These are phyloP conservation scores for Vitis rotundifolia DNA, from an alignment of 164 flowering plant species.

Conservation along the genomic window DNA sequence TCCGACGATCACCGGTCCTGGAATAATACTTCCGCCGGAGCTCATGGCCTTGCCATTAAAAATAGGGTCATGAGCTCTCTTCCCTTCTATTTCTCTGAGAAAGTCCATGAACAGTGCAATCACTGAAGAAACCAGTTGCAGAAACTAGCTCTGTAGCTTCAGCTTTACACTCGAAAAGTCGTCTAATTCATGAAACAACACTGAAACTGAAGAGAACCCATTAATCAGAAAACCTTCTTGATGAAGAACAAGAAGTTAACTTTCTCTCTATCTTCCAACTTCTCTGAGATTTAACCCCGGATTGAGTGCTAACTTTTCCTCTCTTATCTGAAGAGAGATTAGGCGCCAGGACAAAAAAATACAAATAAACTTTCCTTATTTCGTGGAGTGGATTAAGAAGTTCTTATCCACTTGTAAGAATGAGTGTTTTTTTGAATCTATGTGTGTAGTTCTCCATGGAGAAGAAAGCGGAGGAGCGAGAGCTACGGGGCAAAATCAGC, in stretches of 20 bases:
- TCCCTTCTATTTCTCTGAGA: conserved; percentile 57
- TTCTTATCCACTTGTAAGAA: conserved; percentile 41
- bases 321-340: conserved; percentile 15
- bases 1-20: conserved; percentile 68
- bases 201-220: conserved; percentile 9
- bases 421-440: conserved; percentile 14
- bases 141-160: not conserved
- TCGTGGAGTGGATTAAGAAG: conserved; percentile 37
- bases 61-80: conserved; percentile 46
- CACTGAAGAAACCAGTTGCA: not conserved
- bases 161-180: not conserved
- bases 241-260: not conserved
- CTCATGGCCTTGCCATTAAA: not conserved
- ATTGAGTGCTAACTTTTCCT: not conserved
- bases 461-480: conserved; percentile 32
- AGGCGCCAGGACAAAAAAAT: not conserved
- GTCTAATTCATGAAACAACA: not conserved
- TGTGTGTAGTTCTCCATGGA: conserved; percentile 23
- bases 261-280: not conserved
- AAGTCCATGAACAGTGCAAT: conserved; percentile 31
- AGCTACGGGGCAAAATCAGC: conserved; percentile 40
- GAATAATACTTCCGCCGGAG: conserved; percentile 24
- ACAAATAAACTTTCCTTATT: conserved; percentile 13
- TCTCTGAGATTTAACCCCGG: not conserved
- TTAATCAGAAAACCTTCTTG: not conserved